phyloP scores from a whole-genome alignment of 768 basidiomycete genomes.

The Harrya chromipes region DNA sequence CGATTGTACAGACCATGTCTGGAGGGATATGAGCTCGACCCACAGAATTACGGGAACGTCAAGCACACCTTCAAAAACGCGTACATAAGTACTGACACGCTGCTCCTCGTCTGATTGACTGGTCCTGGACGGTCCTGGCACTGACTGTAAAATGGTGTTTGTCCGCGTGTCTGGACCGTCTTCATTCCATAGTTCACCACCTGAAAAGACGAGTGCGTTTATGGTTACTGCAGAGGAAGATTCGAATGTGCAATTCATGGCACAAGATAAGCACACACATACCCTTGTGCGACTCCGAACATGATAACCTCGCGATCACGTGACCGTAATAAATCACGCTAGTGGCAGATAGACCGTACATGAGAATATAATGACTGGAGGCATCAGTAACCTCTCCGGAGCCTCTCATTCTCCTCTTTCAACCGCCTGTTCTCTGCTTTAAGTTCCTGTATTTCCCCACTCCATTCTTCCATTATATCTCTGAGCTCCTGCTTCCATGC shows the following conservation, averaged over 20 bases:
- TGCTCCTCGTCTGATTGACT: conserved; percentile 2
- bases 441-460: conserved; percentile 49
- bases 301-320: conserved; percentile 3
- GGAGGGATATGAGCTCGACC: conserved; percentile 1
- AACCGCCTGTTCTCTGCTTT: conserved; percentile 49
- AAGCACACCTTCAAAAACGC: conserved; percentile 28
- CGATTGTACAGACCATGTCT: conserved; percentile 58
- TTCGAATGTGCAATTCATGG: conserved; percentile 10
- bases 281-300: too few relatives aligned
- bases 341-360: too few relatives aligned
- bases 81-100: conserved; percentile 26
- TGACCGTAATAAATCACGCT: neutral
- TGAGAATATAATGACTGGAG: neutral
- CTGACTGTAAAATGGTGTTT: conserved; percentile 2
- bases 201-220: conserved; percentile 31
- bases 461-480: conserved; percentile 58
- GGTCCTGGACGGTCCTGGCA: conserved; percentile 12
- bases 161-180: conserved; percentile 11
- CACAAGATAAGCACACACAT: too few relatives aligned
- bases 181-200: conserved; percentile 23
- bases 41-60: neutral
- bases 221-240: conserved; percentile 12
- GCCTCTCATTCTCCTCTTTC: conserved; percentile 63
- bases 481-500: conserved; percentile 66
- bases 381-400: conserved; percentile 43